Evolutionary conservation across 192 early-diverging fungal species (phyloP), one percentile per base, ranked within the genome.

Genomic region (Obelidium mucronatum): DNA sequence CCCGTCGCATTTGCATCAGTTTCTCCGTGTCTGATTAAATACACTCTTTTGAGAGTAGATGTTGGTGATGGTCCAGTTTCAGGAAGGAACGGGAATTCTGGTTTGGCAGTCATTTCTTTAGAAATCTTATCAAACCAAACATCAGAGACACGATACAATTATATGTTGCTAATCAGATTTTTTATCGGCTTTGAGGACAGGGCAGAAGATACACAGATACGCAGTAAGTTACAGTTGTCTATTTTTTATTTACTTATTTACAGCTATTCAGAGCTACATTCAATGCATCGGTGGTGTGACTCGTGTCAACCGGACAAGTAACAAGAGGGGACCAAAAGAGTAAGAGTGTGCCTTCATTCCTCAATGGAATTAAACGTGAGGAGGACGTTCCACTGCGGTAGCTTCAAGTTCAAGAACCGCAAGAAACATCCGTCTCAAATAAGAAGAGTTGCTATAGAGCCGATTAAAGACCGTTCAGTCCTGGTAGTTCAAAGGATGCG

Each of bases 21-120:
- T 70, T 87, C 86, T 2, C 85, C 87, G 69, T 88, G 87, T 17
- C 87, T 42, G 55, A 84, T 86, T 1, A 88, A 48, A 62, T 73
- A 84, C 22, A 88, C 77, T 19, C 87, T 83, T 58, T 86, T 88
- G 22, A 24, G 15, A 8, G 63, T 65, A 13, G 63, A 17, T 13
- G 24, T 13, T 26, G 33, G 58, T 24, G 26, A 13, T 8, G 24
- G 58, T 13, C 15, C 15, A 19, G 58, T 24, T 60, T 8, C 33
- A 19, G 58, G 6, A 8, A 48, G 19, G 0, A 19, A 0, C 44
- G 44, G 56, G 56, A 59, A 30, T 59, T 24, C 31, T 5, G n/a
- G 24, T 22, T 22, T 11, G 6, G 31, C 31, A 24, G n/a, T 24
- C n/a, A 31, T 59, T 5, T n/a, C n/a, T n/a, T n/a, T n/a, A n/a